Base-by-base conservation (phyloP, 257 asterid species). In the Nicotiana paniculata region DNA sequence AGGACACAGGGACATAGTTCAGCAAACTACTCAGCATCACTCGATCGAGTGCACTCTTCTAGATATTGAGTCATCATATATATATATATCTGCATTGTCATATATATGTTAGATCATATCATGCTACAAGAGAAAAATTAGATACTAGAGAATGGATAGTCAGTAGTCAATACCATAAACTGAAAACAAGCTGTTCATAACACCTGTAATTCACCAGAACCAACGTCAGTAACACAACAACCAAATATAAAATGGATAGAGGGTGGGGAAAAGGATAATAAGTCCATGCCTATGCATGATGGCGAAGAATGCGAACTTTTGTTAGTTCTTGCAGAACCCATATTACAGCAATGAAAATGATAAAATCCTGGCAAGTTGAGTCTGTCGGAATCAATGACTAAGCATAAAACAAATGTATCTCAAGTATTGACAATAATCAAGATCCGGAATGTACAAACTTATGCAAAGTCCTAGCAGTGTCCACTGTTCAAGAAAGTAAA, bases 1-100 rank as follows among this genome's bases (percentile, higher is more conserved):
- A 35, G 97, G 97, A 91, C 98, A 91, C 98, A 96, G 74, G 95
- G 99, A 89, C 99, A 96, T 77, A 94, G 82, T 90, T 96, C 99
- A 9, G 99, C 98, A 83, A 96, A 96, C 89, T 96, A 94, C 93
- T 96, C 99, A 68, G 99, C 99, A 86, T 96, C 99, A 82, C 99
- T 28, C 30, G 30, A 28, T 96, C 2, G 99, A 85, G 83, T 96
- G 78, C 75, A 96, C 97, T 88, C 97, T 92, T 89, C 99, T 89
- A 78, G 99, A 94, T 85, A 96, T 94, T 91, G 92, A 85, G 84
- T 96, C 99, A 82, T 96, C 99, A 15, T 96, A 96, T 21, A 21
- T 96, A 96, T 21, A 21, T 87, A 96, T 96, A 88, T 96, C 99
- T 96, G 95, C 93, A 90, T 59, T 79, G 62, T 68, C 13, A 46